A percentile compares a stretch with the other conserved stretches of the same genome.
These are phyloP conservation scores for Cadophora sp. DNA, from an alignment of 2,329 filamentous ascomycete genomes.

Conservation along the genomic window DNA sequence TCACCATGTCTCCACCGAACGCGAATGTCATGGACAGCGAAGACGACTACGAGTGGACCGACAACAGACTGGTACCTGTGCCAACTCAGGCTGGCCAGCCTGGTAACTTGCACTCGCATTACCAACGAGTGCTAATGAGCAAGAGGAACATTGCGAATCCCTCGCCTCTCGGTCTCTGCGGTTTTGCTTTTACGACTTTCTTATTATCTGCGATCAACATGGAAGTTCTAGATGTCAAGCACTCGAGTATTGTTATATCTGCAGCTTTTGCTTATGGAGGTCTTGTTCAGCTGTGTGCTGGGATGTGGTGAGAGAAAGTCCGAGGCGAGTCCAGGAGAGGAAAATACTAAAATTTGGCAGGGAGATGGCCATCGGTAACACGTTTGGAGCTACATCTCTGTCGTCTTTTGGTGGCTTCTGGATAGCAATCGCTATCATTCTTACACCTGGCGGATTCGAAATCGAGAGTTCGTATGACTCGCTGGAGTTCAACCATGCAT, in stretches of 20 bases:
- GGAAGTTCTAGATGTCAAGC: conserved; percentile 62
- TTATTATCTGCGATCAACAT: conserved; percentile 79
- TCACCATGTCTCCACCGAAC: background rate
- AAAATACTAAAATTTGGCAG: conserved; percentile 49
- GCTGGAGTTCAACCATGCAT: conserved; percentile 60
- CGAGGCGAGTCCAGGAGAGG: background rate
- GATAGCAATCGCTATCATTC: conserved; percentile 75
- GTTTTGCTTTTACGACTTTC: conserved; percentile 43
- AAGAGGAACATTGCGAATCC: conserved; percentile 50
- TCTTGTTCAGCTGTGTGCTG: conserved; percentile 78
- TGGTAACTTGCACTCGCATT: conserved; percentile 26
- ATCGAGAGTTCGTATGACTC: conserved; percentile 60
- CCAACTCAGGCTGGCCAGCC: conserved; percentile 23
- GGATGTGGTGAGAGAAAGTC: conserved; percentile 76
- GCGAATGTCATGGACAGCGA: conserved; percentile 6
- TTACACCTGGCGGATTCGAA: conserved; percentile 70
- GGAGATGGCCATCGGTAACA: conserved; percentile 90
- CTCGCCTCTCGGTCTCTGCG: conserved; percentile 26
- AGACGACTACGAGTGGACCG: conserved; percentile 11
- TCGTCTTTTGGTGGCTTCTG: conserved; percentile 87
- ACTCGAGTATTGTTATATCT: conserved; percentile 71
- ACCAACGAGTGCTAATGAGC: conserved; percentile 26
- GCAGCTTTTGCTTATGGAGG: conserved; percentile 79
- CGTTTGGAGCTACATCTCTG: conserved; percentile 81
- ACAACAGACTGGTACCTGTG: conserved; percentile 9